phyloP scores from a whole-genome alignment of 805 yeast species.

The Lipomyces sp. region DNA sequence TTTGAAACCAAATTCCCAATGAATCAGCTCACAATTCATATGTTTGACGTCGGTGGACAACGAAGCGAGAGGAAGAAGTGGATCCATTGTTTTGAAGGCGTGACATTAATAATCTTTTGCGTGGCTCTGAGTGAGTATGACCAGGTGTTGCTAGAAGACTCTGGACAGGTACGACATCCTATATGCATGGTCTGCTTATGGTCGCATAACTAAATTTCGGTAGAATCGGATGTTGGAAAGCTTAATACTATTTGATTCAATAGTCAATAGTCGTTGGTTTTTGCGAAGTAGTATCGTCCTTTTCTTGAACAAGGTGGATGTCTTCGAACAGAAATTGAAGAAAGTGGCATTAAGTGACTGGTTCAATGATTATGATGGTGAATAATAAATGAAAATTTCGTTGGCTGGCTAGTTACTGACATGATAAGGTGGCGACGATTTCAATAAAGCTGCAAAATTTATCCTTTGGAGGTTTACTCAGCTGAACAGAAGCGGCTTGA shows the following conservation, averaged over 20 bases:
- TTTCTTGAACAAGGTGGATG: constrained; percentile 87
- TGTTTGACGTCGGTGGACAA: constrained; percentile 93
- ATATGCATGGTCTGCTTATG: not conserved
- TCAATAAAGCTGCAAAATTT: constrained; percentile 88
- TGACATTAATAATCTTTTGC: constrained; percentile 85
- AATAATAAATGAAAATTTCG: not conserved
- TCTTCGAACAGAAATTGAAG: constrained; percentile 83
- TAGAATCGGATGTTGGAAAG: constrained; percentile 78
- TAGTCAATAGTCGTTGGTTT: constrained; percentile 92
- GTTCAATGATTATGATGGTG: constrained; percentile 73
- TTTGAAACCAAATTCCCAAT: constrained; percentile 79
- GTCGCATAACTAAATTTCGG: not conserved
- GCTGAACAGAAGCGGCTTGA: constrained; percentile 78
- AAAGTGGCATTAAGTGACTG: constrained; percentile 78
- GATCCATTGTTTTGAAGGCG: constrained; percentile 96
- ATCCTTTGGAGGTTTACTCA: constrained; percentile 89
- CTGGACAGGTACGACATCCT: constrained; percentile 49
- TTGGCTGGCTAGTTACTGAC: not conserved
- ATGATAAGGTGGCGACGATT: constrained; percentile 73
- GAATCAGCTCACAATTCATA: constrained; percentile 67
- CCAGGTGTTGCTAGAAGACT: constrained; percentile 79
- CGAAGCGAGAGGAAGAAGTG: constrained; percentile 94
- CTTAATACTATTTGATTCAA: constrained; percentile 81
- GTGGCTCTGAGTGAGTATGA: constrained; percentile 92
- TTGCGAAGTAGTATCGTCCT: constrained; percentile 82